Evolutionary conservation across 2,329 filamentous ascomycete genomes (phyloP).

Genomic region (Ceratocystis colombiana): DNA sequence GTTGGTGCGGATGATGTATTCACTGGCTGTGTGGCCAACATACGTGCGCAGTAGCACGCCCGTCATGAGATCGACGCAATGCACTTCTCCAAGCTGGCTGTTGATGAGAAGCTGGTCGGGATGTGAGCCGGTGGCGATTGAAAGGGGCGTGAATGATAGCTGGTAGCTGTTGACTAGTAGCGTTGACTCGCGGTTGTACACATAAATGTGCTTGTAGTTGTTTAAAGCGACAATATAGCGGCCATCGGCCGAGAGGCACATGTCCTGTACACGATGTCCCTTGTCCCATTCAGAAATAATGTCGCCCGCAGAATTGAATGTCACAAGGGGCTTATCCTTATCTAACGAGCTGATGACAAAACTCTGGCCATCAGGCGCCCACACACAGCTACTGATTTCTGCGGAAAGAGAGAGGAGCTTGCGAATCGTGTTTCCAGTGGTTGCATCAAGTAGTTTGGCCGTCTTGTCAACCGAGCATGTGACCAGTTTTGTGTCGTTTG

Average conservation of each 20-base stretch:
- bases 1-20: constrained; percentile 67
- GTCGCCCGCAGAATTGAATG: constrained; percentile 58
- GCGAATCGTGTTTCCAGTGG: constrained; percentile 44
- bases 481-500: constrained; percentile 75
- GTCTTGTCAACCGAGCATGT: constrained; percentile 68
- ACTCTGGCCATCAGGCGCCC: constrained; percentile 65
- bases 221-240: constrained; percentile 70
- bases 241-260: constrained; percentile 73
- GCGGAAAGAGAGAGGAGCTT: constrained; percentile 60
- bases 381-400: constrained; percentile 81
- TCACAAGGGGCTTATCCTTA: constrained; percentile 53
- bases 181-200: constrained; percentile 70
- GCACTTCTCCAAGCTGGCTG: constrained; percentile 63
- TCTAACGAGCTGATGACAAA: constrained; percentile 76
- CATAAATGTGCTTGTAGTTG: constrained; percentile 57
- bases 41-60: constrained; percentile 64
- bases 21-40: constrained; percentile 61
- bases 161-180: constrained; percentile 48
- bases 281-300: constrained; percentile 56
- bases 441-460: constrained; percentile 65
- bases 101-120: constrained; percentile 76
- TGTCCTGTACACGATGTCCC: constrained; percentile 68
- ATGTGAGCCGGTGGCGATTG: constrained; percentile 69
- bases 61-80: constrained; percentile 66
- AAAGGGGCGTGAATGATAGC: constrained; percentile 57